Conservation (phyloP, 140 eudicot genomes). For the Flaveria floridana region DNA sequence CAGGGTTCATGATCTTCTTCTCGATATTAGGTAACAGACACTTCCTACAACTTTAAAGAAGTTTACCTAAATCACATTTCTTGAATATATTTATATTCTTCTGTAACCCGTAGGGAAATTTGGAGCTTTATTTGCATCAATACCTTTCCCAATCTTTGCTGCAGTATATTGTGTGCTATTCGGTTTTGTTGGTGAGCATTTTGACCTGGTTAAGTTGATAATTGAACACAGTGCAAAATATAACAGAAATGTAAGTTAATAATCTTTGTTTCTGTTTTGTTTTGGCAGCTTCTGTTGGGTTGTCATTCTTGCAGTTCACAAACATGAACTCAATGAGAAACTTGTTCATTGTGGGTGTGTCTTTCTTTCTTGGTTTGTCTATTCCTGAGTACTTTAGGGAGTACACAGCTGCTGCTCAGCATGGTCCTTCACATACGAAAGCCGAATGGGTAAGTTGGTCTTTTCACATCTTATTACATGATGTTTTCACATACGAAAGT, state of each 20-base stretch:
- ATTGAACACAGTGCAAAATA: neutral
- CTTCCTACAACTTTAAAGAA: no score
- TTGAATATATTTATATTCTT: slow-evolving; percentile 11
- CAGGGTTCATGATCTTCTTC: slow-evolving; percentile 99
- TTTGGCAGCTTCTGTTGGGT: slow-evolving; percentile 80
- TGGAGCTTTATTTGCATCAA: slow-evolving; percentile 95
- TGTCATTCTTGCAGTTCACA: slow-evolving; percentile 87
- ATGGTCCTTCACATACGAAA: slow-evolving; percentile 91
- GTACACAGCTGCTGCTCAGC: slow-evolving; percentile 76
- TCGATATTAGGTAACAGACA: slow-evolving; percentile 64
- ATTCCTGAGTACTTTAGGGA: slow-evolving; percentile 94
- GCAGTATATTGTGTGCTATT: slow-evolving; percentile 88
- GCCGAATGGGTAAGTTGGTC: slow-evolving; percentile 86
- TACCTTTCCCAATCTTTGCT: slow-evolving; percentile 93
- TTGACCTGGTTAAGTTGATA: neutral
- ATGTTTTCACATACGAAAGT: neutral
- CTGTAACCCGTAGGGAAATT: slow-evolving; percentile 62
- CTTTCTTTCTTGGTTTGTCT: slow-evolving; percentile 89
- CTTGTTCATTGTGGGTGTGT: slow-evolving; percentile 80
- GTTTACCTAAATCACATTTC: neutral
- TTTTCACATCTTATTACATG: neutral
- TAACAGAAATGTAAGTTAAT: neutral
- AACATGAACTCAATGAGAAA: slow-evolving; percentile 97
- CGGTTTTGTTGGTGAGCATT: slow-evolving; percentile 83
- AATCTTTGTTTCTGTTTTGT: neutral